phyloP scores from a whole-genome alignment of 106 monocot genomes.

The Cymbidium sinense region DNA sequence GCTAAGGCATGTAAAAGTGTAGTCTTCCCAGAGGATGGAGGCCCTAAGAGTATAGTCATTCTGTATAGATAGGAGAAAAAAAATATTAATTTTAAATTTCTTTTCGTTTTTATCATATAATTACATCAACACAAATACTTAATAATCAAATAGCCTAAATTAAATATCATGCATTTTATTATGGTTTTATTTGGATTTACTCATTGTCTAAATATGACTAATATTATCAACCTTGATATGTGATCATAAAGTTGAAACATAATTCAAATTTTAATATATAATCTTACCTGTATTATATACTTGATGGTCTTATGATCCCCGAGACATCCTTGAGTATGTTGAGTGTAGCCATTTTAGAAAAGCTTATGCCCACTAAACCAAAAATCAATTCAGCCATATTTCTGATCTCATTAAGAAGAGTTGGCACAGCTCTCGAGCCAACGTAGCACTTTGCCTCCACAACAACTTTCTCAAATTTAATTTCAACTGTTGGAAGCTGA shows the following conservation, averaged over 20 bases:
- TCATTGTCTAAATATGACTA: too few relatives aligned
- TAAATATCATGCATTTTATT: too few relatives aligned
- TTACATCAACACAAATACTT: too few relatives aligned
- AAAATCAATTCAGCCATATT: constrained; percentile 40
- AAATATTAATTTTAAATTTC: constrained; percentile 26
- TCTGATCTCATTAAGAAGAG: constrained; percentile 37
- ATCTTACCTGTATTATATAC: too few relatives aligned
- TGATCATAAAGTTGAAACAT: too few relatives aligned
- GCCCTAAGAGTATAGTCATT: constrained; percentile 72
- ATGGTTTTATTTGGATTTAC: too few relatives aligned
- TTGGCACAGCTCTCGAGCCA: constrained; percentile 56
- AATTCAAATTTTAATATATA: too few relatives aligned
- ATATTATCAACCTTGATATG: too few relatives aligned
- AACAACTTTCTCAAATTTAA: constrained; percentile 46
- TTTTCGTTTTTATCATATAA: too few relatives aligned
- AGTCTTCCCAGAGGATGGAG: constrained; percentile 75
- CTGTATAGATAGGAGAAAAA: too few relatives aligned
- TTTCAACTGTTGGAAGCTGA: constrained; percentile 61
- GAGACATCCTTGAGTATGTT: constrained; percentile 51
- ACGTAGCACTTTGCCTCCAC: constrained; percentile 49
- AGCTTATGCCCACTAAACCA: constrained; percentile 24
- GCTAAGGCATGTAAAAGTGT: constrained; percentile 55
- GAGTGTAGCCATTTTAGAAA: constrained; percentile 26
- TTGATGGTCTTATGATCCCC: constrained; percentile 60
- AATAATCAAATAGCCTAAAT: too few relatives aligned